Evolutionary conservation across 768 basidiomycete species (phyloP), one percentile per base, ranked within the genome.

Genomic region (Mycena floridula): DNA sequence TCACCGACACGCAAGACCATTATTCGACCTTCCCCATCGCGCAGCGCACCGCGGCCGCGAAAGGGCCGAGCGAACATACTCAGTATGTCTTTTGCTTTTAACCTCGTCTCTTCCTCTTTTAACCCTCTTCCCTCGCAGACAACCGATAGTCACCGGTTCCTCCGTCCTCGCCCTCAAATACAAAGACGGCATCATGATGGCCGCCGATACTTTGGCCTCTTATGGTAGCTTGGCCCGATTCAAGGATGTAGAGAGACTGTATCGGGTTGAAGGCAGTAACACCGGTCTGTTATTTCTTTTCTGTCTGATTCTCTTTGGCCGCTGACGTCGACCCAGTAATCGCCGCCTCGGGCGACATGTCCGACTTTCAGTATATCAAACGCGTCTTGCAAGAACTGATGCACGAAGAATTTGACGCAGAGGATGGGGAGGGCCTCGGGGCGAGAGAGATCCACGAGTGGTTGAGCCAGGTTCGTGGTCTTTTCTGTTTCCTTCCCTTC

Each of bases 171-270:
- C 87, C 2, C 73, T 99, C 65, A 89, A 89, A 66, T 98, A 77
- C 76, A 92, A 94, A 64, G 92, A 90, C 56, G 96, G 96, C 7
- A 80, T 99, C 52, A 95, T 99, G 89, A 82, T 99, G 74, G 93
- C 96, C 24, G 93, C 96, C 27, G 96, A 99, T 72, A 97, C 86
- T 57, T 85, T 98, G 41, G 93, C 91, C 9, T 98, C 96, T 0
- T 98, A 97, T 57, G 95, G 96, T 49, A 97, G 95, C 6, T 83
- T 98, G 40, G 93, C 96, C 2, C 85, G 94, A 25, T 96, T 96
- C 81, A 92, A 90, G 72, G 91, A 94, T 58, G 72, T 98, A 46
- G 79, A 86, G 52, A 89, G 96, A 63, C 77, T 99, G 22, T 83
- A 89, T 57, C 63, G 86, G 4, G 82, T 96, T 25, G n/a, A n/a